Conservation (phyloP, 2,329 filamentous ascomycete species). For the Paecilomyces variotii region DNA sequence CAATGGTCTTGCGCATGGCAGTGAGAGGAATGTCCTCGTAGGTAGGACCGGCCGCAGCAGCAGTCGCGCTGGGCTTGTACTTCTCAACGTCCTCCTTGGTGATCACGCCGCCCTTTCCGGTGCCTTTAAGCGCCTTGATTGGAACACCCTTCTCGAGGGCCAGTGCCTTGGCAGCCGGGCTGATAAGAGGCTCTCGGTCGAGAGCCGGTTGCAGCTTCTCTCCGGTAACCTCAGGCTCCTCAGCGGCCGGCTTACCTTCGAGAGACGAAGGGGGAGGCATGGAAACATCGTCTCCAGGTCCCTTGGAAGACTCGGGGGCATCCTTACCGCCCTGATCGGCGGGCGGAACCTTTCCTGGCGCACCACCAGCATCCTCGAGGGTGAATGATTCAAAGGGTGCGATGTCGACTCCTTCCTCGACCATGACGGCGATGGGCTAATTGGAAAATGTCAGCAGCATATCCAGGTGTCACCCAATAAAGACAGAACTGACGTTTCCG, state of each 20-base stretch:
- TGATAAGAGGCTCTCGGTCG: slow-evolving; percentile 69
- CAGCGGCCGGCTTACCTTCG: slow-evolving; percentile 42
- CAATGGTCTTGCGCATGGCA: slow-evolving; percentile 98
- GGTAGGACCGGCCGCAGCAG: slow-evolving; percentile 50
- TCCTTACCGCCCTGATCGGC: slow-evolving; percentile 57
- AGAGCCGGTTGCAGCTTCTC: slow-evolving; percentile 76
- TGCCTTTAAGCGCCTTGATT: slow-evolving; percentile 73
- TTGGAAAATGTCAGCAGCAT: slow-evolving; percentile 16
- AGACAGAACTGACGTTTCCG: slow-evolving; percentile 68
- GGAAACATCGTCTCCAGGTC: slow-evolving; percentile 37
- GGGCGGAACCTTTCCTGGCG: slow-evolving; percentile 48
- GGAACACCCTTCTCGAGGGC: slow-evolving; percentile 78
- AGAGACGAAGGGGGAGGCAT: slow-evolving; percentile 58
- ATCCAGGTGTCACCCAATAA: background rate
- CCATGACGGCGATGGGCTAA: slow-evolving; percentile 89
- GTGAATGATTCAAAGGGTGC: slow-evolving; percentile 83
- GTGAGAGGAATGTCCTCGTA: slow-evolving; percentile 80
- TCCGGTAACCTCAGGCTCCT: slow-evolving; percentile 65
- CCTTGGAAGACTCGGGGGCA: slow-evolving; percentile 44
- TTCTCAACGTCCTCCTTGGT: slow-evolving; percentile 93
- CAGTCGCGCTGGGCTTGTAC: slow-evolving; percentile 50
- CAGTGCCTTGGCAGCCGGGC: slow-evolving; percentile 67
- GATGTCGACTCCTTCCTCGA: slow-evolving; percentile 84
- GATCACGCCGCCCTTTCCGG: slow-evolving; percentile 76
- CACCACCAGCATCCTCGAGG: slow-evolving; percentile 82